Evolutionary conservation across 345 rosid species (phyloP), one percentile per base, ranked within the genome.

Genomic region (Citrus medica): DNA sequence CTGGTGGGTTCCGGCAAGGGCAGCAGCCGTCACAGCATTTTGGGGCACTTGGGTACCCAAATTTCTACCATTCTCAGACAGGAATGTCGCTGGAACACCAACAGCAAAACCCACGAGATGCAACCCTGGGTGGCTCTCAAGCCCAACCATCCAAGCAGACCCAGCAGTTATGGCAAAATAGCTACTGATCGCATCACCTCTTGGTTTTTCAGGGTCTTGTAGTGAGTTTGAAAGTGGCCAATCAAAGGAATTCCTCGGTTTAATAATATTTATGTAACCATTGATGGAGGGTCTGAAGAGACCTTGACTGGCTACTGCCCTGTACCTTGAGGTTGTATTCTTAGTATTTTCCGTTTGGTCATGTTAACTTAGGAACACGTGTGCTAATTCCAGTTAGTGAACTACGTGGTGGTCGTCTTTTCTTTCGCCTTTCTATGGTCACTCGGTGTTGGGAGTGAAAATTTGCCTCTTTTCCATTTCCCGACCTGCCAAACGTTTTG

Each of bases 141-240:
- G 91, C 89, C 67, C 99, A 94, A 84, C 88, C 90, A 22, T 85
- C 95, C 27, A 96, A 92, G 84, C 99, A 91, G 91, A 84, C 88
- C 68, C 97, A 90, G 81, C 99, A 92, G 87, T 71, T 96, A 25
- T 96, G 98, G 99, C 98, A 89, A 85, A 94, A 94, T 90, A 86
- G 87, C 84, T 96, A 96, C 94, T 95, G 83, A 89, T 83, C 66
- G 17, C 32, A 64, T 66, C 85, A 63, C 85, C 83, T 80, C 82
- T 78, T 74, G 88, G 85, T 87, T 84, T 88, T 89, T 88, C 86
- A 85, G 90, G 90, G 92, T 80, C 78, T 75, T 68, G 85, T 79
- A 77, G 85, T 63, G 75, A 85, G 87, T 81, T 80, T 73, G 83
- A 71, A 75, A 82, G 89, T 65, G 85, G 86, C 84, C 85, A 81